These are phyloP conservation scores for Evernia prunastri DNA, from an alignment of 495 filamentous ascomycete species.

Conservation along the genomic window DNA sequence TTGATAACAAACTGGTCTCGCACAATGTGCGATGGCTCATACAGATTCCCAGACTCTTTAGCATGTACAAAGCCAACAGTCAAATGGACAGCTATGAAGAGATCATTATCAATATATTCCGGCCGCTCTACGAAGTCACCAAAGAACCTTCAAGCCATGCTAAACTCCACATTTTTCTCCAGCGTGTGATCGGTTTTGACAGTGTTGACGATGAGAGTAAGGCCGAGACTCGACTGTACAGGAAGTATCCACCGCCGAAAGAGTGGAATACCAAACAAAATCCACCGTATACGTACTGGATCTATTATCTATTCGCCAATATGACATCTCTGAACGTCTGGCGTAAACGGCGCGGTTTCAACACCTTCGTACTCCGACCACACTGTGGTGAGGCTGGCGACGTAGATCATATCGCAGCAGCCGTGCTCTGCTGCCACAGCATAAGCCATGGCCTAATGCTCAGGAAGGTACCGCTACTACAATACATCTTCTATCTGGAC, in stretches of 20 bases:
- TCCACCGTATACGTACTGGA: conserved; percentile 97
- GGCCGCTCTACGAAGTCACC: conserved; percentile 91
- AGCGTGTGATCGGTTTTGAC: conserved; percentile 93
- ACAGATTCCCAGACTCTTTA: conserved; percentile 89
- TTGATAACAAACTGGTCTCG: conserved; percentile 96
- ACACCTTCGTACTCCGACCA: conserved; percentile 86
- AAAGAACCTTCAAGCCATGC: conserved; percentile 78
- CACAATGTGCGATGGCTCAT: conserved; percentile 97
- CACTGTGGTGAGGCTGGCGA: conserved; percentile 97
- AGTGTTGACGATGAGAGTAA: conserved; percentile 99
- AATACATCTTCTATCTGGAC: conserved; percentile 97
- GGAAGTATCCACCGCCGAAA: conserved; percentile 85
- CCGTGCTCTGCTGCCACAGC: conserved; percentile 89
- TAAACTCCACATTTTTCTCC: conserved; percentile 90
- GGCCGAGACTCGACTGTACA: conserved; percentile 79
- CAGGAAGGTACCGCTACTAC: conserved; percentile 86
- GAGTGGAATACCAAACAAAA: conserved; percentile 89
- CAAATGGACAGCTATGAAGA: conserved; percentile 87
- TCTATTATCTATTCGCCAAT: conserved; percentile 95
- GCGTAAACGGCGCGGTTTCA: conserved; percentile 87
- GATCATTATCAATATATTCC: conserved; percentile 85
- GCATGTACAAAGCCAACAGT: conserved; percentile 84
- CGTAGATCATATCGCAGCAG: conserved; percentile 89
- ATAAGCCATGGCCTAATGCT: conserved; percentile 93
- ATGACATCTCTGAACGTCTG: conserved; percentile 86